Conservation (phyloP, 495 filamentous ascomycete genomes). For the Pyrenula massariospora region DNA sequence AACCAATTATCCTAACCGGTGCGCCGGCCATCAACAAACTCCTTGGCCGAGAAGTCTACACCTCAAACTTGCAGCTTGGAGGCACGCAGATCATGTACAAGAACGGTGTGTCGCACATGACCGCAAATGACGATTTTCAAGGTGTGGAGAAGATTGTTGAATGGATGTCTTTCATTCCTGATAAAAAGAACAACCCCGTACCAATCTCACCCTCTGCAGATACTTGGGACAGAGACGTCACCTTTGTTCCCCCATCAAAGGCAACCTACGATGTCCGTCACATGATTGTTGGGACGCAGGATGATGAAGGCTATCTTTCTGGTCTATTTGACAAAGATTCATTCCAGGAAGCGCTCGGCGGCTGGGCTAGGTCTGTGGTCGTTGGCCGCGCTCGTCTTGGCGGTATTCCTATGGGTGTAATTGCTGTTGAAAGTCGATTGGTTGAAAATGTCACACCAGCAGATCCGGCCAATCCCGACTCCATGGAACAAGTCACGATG, state of each 20-base stretch:
- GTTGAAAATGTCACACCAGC: constrained; percentile 95
- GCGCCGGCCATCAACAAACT: constrained; percentile 97
- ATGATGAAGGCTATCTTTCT: constrained; percentile 73
- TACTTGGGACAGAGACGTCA: constrained; percentile 83
- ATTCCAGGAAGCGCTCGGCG: constrained; percentile 91
- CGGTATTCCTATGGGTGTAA: constrained; percentile 97
- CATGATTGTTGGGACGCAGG: constrained; percentile 84
- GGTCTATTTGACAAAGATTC: constrained; percentile 95
- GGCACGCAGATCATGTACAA: constrained; percentile 99
- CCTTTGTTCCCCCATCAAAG: constrained; percentile 75
- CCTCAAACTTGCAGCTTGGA: constrained; percentile 96
- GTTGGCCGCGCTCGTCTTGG: constrained; percentile 93
- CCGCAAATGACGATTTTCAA: constrained; percentile 92
- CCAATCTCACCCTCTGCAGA: constrained; percentile 80
- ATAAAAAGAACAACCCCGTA: constrained; percentile 79
- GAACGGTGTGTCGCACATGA: constrained; percentile 99
- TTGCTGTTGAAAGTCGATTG: constrained; percentile 88
- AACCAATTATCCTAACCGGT: constrained; percentile 97
- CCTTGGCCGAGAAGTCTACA: constrained; percentile 95
- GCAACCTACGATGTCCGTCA: constrained; percentile 88
- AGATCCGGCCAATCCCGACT: constrained; percentile 97
- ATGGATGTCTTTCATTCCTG: constrained; percentile 94
- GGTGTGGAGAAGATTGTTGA: constrained; percentile 96
- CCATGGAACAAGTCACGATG: constrained; percentile 80
- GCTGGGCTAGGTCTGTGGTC: constrained; percentile 94